Base-by-base conservation (phyloP, 1,139 yeast species). In the Yamadazyma kanchanaburiensis region DNA sequence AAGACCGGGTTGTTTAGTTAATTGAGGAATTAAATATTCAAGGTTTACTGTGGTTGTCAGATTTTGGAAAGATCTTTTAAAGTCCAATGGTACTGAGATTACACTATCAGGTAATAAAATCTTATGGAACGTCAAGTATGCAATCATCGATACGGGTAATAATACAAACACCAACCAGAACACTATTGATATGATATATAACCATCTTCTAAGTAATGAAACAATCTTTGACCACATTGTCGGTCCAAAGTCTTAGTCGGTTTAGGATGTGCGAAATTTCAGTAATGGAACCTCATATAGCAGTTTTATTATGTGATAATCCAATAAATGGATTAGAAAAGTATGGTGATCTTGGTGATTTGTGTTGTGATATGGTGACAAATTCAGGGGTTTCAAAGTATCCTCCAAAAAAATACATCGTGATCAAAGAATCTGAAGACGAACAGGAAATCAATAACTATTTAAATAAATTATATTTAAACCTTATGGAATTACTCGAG, bases 301-400 rank as follows among this genome's bases (percentile, higher is more conserved):
- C 77, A 15, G 58, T 74, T 15, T 49, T 74, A 21, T 64, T 64
- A 12, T 58, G 72, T 31, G 80, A 75, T 43, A 63, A 64, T 11
- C 70, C 60, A n/a, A 55, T 53, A 18, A 50, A 39, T 6, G 53
- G 49, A 5, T 40, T 62, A 10, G 53, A 46, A 9, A 43, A 48
- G 22, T 63, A 48, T 41, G 80, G 80, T 0, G 77, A 73, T 46
- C 74, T 72, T 47, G 81, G 77, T 2, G 77, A 74, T 35, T 64
- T 67, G 40, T 61, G 70, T 18, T 43, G 45, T 4, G 48, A 47
- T 5, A 46, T 72, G 12, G 38, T 74, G 15, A 30, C 40, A 11
- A 25, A 33, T 10, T 38, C 42, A 3, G 46, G 45, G 3, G 27
- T 26, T 22, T 38, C 38, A 7, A 32, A 35, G n/a, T 35, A 25